Evolutionary conservation across 805 yeast species (phyloP).

Genomic region (Phaffomyces opuntiae): DNA sequence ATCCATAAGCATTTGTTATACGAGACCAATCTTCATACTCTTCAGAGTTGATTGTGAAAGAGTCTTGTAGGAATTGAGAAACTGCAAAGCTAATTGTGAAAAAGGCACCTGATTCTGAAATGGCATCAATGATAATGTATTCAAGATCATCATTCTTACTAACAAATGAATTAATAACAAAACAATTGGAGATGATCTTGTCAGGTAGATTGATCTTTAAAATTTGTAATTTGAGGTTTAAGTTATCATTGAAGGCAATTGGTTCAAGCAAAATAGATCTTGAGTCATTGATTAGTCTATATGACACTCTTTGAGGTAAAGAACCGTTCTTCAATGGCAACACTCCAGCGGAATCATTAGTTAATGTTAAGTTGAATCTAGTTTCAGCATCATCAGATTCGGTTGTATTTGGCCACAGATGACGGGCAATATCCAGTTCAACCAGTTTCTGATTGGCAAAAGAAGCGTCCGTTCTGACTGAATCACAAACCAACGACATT

Average conservation of each 20-base stretch:
- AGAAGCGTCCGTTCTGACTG: slow-evolving; percentile 7
- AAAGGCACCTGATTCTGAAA: slow-evolving; percentile 45
- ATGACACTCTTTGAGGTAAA: slow-evolving; percentile 26
- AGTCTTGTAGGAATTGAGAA: slow-evolving; percentile 32
- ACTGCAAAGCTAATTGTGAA: slow-evolving; percentile 41
- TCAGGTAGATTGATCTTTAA: slow-evolving; percentile 33
- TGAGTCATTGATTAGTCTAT: slow-evolving; percentile 16
- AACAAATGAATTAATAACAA: slow-evolving; percentile 28
- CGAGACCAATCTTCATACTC: slow-evolving; percentile 49
- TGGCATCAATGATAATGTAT: slow-evolving; percentile 41
- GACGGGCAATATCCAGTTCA: slow-evolving; percentile 20
- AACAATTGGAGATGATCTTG: slow-evolving; percentile 28
- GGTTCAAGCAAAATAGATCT: slow-evolving; percentile 17
- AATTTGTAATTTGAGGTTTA: slow-evolving; percentile 12
- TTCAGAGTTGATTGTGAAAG: slow-evolving; percentile 10
- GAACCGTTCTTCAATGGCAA: slow-evolving; percentile 8
- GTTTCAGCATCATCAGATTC: slow-evolving; percentile 15
- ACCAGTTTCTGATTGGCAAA: background rate
- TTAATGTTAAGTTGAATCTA: slow-evolving; percentile 11
- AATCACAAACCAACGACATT: slow-evolving; percentile 11
- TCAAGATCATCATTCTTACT: slow-evolving; percentile 13
- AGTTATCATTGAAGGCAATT: slow-evolving; percentile 18
- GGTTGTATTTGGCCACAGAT: slow-evolving; percentile 13
- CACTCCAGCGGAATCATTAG: slow-evolving; percentile 12
- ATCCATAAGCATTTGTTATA: slow-evolving; percentile 61